These are phyloP conservation scores for Pichia occidentalis DNA, from an alignment of 805 yeast genomes.

Conservation along the genomic window DNA sequence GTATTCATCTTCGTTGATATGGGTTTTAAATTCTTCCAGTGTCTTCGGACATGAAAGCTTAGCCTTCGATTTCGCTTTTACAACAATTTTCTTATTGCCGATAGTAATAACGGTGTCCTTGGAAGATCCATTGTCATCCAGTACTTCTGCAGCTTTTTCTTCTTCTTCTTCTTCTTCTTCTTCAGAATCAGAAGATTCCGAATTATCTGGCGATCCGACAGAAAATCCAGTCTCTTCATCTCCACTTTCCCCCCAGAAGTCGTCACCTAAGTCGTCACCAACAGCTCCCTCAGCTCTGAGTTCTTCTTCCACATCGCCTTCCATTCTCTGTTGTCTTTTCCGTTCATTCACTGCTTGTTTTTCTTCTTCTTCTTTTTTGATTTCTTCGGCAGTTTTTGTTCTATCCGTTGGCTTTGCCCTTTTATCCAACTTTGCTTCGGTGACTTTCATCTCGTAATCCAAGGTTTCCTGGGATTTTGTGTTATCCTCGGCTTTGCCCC, in stretches of 20 bases:
- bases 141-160: too few species aligned
- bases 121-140: too few species aligned
- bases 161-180: constrained; percentile 34
- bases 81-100: constrained; percentile 28
- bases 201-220: constrained; percentile 38
- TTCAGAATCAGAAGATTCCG: constrained; percentile 29
- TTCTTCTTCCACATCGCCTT: constrained; percentile 43
- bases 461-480: constrained; percentile 36
- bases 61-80: constrained; percentile 15
- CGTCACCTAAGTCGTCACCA: constrained; percentile 66
- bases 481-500: constrained; percentile 23
- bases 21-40: constrained; percentile 36
- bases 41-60: constrained; percentile 41
- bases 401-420: constrained; percentile 78
- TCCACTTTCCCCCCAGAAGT: constrained; percentile 57
- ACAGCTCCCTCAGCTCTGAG: constrained; percentile 33
- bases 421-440: constrained; percentile 61
- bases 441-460: constrained; percentile 60
- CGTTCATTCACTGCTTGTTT: constrained; percentile 56
- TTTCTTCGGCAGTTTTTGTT: constrained; percentile 72
- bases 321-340: constrained; percentile 68
- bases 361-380: constrained; percentile 53
- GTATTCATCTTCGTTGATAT: constrained; percentile 30
- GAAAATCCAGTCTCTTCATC: constrained; percentile 40
- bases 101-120: constrained; percentile 26